A percentile compares a stretch with the other conserved stretches of the same genome.
Evolutionary conservation across 306 rosid genomes (phyloP).

Genomic region (Castanospermum australe): DNA sequence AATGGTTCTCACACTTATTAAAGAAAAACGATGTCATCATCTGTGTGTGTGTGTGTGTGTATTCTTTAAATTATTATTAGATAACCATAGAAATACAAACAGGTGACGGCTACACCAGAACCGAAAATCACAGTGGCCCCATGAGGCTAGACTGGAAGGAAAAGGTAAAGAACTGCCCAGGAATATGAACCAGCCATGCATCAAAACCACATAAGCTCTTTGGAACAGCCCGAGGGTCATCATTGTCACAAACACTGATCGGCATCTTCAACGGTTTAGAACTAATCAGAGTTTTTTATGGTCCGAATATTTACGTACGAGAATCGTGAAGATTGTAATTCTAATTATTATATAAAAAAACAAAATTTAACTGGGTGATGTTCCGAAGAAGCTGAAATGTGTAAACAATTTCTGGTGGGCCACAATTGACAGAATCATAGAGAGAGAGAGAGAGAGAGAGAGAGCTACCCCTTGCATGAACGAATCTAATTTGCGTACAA

Average conservation of each 20-base stretch:
- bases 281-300: background rate
- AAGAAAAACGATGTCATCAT: conserved; percentile 19
- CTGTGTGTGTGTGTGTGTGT: no score
- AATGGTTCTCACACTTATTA: conserved; percentile 11
- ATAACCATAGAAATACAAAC: conserved; percentile 17
- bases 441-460: no score
- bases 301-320: conserved; percentile 7
- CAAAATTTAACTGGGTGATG: conserved; percentile 3
- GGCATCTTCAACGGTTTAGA: conserved; percentile 18
- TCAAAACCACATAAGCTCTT: conserved; percentile 27
- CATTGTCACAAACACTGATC: conserved; percentile 27
- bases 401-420: conserved; percentile 32
- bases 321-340: conserved; percentile 21
- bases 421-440: no score
- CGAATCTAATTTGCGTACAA: conserved; percentile 40
- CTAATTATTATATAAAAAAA: conserved; percentile 9
- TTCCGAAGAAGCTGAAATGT: conserved; percentile 32
- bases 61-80: conserved; percentile 20
- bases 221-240: conserved; percentile 37
- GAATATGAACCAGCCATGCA: conserved; percentile 26
- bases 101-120: conserved; percentile 36
- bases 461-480: conserved; percentile 50
- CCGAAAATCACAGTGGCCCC: conserved; percentile 38
- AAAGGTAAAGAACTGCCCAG: background rate
- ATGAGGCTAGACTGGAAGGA: background rate